Evolutionary conservation across 23 red algal genomes (phyloP), one percentile per base, ranked within the genome.

Genomic region (Cyanidiococcus yangmingshanensis): DNA sequence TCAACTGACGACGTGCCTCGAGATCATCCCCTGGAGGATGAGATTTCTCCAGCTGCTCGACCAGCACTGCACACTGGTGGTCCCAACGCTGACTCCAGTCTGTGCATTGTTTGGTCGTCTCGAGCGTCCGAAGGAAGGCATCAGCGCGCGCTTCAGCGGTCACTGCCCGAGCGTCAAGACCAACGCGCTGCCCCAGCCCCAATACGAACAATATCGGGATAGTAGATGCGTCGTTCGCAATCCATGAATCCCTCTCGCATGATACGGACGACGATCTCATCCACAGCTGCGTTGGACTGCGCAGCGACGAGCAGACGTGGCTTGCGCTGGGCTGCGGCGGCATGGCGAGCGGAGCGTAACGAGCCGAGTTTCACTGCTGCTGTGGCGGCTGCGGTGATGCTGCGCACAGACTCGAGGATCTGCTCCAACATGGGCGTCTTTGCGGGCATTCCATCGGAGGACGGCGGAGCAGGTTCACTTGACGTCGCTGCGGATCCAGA

Each of bases 251-350:
- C 90, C 27, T 82, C 80, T 17, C 74, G 74, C 26, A 86, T 82
- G 2, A 95, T 79, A 25, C 90, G 86, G 2, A 57, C 59, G 31
- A 95, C 77, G 82, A 90, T 84, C 54, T 95, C 90, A 76, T 98
- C 94, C 18, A 98, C 94, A 37, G 94, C 94, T 25, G 89, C 80
- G 68, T 98, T 98, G 34, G 88, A 92, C 25, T 88, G 88, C 12
- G 94, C 94, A 67, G 87, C 87, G 25, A 98, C 85, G 50, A 96
- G 86, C 1, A 96, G 76, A 0, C 85, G 87, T 80, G 84, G 37
- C 32, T 71, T 71, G 63, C 32, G 63, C 27, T 71, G 63, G 16
- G 32, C 3, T 25, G 63, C 63, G 27, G 63, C 63, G 27, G 63
- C 27, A 35, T 71, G 63, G 27, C 63, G 63, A 25, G 21, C 63